Percentiles rank a stretch among this genome's conserved stretches.
These are phyloP conservation scores for Phialophora macrospora DNA, from an alignment of 2,329 filamentous ascomycete genomes.

Conservation along the genomic window DNA sequence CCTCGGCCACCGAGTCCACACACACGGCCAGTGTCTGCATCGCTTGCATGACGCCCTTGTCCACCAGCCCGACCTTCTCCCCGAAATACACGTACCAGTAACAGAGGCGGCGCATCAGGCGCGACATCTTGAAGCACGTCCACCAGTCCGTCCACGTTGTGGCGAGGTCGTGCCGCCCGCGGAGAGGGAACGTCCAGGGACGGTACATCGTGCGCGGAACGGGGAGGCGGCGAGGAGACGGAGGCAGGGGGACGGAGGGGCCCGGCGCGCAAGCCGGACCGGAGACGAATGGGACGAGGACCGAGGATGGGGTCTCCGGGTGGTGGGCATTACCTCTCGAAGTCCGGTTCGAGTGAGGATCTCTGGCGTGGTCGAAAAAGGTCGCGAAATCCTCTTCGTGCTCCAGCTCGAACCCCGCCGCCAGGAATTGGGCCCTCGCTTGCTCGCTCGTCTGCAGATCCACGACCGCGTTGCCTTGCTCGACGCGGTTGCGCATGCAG, in stretches of 20 bases:
- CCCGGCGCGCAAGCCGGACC: not conserved
- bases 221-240: not conserved
- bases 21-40: slow-evolving; percentile 23
- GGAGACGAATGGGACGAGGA: not conserved
- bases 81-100: slow-evolving; percentile 28
- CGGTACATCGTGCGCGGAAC: slow-evolving; percentile 19
- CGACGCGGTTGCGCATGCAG: slow-evolving; percentile 40
- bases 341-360: not conserved
- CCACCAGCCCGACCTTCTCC: slow-evolving; percentile 33
- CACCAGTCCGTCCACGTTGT: slow-evolving; percentile 33
- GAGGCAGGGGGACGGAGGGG: not conserved
- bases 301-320: not conserved
- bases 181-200: slow-evolving; percentile 40
- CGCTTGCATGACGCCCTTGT: slow-evolving; percentile 27
- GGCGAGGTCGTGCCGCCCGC: slow-evolving; percentile 28
- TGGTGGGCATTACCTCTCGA: not conserved
- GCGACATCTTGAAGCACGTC: slow-evolving; percentile 32
- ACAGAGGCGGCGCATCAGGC: slow-evolving; percentile 17
- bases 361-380: slow-evolving; percentile 26
- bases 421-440: slow-evolving; percentile 37
- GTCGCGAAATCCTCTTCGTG: slow-evolving; percentile 41
- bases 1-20: slow-evolving; percentile 31
- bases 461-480: slow-evolving; percentile 41
- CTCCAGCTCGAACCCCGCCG: slow-evolving; percentile 40
- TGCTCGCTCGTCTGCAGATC: slow-evolving; percentile 38